A percentile compares a stretch with the other conserved stretches of the same genome.
Conservation (phyloP, 2,329 filamentous ascomycete genomes). For the Apiospora sp. region DNA sequence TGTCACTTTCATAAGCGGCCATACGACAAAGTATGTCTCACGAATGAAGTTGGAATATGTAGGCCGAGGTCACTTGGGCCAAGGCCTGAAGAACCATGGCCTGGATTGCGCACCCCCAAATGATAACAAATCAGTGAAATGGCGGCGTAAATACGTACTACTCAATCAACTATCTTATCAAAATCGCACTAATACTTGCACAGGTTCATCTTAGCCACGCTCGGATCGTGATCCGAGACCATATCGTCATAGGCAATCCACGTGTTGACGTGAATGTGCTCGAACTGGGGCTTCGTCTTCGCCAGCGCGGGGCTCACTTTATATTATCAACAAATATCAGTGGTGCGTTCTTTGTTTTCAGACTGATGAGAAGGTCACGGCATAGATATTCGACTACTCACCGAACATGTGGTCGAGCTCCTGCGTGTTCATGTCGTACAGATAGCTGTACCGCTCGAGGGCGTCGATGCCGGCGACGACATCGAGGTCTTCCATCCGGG, state of each 20-base stretch:
- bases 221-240: slow-evolving; percentile 75
- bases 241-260: slow-evolving; percentile 66
- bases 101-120: no score
- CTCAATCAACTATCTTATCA: not conserved
- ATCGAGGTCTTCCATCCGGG: slow-evolving; percentile 68
- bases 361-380: not conserved
- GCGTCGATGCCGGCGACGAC: slow-evolving; percentile 60
- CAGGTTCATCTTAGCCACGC: slow-evolving; percentile 68
- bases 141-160: no score
- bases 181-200: slow-evolving; percentile 42
- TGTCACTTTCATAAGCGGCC: no score
- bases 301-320: slow-evolving; percentile 62
- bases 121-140: no score
- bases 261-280: slow-evolving; percentile 76
- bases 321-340: not conserved
- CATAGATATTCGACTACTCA: not conserved
- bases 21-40: no score
- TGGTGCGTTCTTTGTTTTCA: not conserved
- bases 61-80: no score
- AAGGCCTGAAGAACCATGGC: no score
- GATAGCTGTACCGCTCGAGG: slow-evolving; percentile 73
- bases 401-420: slow-evolving; percentile 73
- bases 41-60: no score
- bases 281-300: slow-evolving; percentile 54
- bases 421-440: slow-evolving; percentile 74